Percentiles rank a stretch among this genome's conserved stretches.
phyloP scores from a whole-genome alignment of 441 rosid genomes.

The Arabidopsis lyrata region DNA sequence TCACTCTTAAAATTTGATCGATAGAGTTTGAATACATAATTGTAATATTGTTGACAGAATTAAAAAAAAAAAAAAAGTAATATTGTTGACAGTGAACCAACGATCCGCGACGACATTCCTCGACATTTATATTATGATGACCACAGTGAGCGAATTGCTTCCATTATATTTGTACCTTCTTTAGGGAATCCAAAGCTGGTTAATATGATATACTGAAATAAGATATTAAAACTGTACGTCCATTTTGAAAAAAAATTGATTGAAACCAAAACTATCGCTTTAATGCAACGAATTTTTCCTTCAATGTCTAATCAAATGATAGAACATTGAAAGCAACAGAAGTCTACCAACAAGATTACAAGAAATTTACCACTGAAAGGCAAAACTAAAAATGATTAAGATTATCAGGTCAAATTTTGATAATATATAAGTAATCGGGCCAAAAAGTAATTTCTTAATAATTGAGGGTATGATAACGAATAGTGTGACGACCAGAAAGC shows the following conservation, averaged over 20 bases:
- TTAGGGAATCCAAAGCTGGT: slow-evolving; percentile 20
- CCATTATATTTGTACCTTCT: slow-evolving; percentile 7
- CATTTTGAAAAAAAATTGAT: slow-evolving; percentile 12
- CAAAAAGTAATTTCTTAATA: slow-evolving; percentile 26
- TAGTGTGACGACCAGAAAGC: slow-evolving; percentile 31
- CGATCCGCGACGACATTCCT: slow-evolving; percentile 4
- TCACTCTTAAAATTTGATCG: neutral
- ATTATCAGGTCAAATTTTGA: slow-evolving; percentile 22
- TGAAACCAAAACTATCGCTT: slow-evolving; percentile 35
- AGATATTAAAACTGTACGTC: slow-evolving; percentile 12
- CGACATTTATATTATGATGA: slow-evolving; percentile 10
- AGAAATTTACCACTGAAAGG: slow-evolving; percentile 20
- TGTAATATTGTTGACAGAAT: neutral
- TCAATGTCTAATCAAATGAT: slow-evolving; percentile 31
- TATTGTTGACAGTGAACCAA: slow-evolving; percentile 13
- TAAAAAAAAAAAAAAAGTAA: no score
- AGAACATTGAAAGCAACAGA: slow-evolving; percentile 38
- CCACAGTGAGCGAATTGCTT: slow-evolving; percentile 23
- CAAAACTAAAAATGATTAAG: neutral
- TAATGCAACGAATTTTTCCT: slow-evolving; percentile 32
- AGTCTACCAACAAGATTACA: slow-evolving; percentile 40
- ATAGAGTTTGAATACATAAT: slow-evolving; percentile 1
- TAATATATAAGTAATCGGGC: slow-evolving; percentile 14
- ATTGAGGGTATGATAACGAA: slow-evolving; percentile 16
- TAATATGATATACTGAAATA: slow-evolving; percentile 10